Base-by-base conservation (phyloP, 2,329 filamentous ascomycete genomes). In the Stagonosporopsis cucurbitacearum region DNA sequence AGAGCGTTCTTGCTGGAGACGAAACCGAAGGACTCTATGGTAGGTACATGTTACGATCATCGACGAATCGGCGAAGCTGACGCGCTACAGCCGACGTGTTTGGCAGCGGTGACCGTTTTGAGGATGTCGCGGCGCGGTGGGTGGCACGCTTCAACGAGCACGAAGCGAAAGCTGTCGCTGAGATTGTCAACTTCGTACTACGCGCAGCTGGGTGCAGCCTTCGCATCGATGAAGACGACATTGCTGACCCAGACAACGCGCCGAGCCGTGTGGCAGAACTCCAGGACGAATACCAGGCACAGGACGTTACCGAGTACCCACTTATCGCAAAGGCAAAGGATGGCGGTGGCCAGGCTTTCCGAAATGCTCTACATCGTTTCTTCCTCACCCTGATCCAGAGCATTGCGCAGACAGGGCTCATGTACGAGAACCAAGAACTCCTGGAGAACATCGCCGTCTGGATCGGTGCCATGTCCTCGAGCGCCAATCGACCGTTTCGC, bases 381-480 rank as follows among this genome's bases (percentile, higher is more conserved):
- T 92, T 96, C 74, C 80, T 86, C 58, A 83, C 88, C 0, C 80
- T 98, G 20, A 84, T 97, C 63, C 84, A 85, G 63, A 86, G 91
- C 6, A 83, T 96, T 46, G 91, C 96, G 68, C 87, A 92, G 64
- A 90, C 90, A n/a, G 89, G 90, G 22, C 78, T 91, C 19, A 79
- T 99, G 46, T 96, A 96, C 78, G 86, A 84, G 40, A 89, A 96
- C 59, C 77, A 79, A 32, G 84, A 88, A 26, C 81, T 99, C 46
- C 86, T 96, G 69, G 92, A 97, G 72, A 96, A 96, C 70, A 84
- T 98, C 43, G 87, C 92, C 65, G 84, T 91, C 54, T 99, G 95
- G 95, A 82, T 97, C 57, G 88, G 88, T 35, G 90, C 91, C 56
- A 91, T 99, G 89, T 95, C 94, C 2, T 95, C 92, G 4, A 93